Percentiles rank a stretch among this genome's conserved stretches.
These are phyloP conservation scores for Fusarium equiseti DNA, from an alignment of 2,329 filamentous ascomycete species.

Conservation along the genomic window DNA sequence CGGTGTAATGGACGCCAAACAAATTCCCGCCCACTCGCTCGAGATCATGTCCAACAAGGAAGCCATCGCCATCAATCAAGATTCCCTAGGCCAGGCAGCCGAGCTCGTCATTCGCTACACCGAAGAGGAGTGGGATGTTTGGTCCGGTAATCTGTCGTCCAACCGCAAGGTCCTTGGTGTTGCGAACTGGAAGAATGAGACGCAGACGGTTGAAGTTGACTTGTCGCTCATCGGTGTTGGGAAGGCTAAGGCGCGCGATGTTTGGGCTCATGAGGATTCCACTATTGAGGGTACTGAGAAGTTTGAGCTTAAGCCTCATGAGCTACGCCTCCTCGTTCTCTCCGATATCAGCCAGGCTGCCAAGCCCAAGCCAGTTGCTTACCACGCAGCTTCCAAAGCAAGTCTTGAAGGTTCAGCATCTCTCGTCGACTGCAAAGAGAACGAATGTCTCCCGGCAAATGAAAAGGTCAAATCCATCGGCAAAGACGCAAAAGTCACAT, in stretches of 20 bases:
- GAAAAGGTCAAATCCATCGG: conserved; percentile 58
- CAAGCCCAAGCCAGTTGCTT: conserved; percentile 46
- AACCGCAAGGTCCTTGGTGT: conserved; percentile 59
- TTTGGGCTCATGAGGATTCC: conserved; percentile 55
- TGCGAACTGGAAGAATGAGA: conserved; percentile 63
- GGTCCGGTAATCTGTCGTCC: conserved; percentile 61
- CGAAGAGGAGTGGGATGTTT: conserved; percentile 63
- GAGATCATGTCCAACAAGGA: conserved; percentile 63
- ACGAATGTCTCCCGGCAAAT: conserved; percentile 58
- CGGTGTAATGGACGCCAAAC: conserved; percentile 54
- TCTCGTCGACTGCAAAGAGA: conserved; percentile 51
- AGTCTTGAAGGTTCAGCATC: conserved; percentile 52
- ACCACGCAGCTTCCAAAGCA: conserved; percentile 57
- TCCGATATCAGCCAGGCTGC: conserved; percentile 49
- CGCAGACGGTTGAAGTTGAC: conserved; percentile 57
- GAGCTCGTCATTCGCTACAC: conserved; percentile 62
- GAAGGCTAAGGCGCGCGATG: conserved; percentile 54
- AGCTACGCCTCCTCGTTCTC: conserved; percentile 56
- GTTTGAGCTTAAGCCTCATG: conserved; percentile 53
- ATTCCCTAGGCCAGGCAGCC: conserved; percentile 63
- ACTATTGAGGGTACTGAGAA: conserved; percentile 50
- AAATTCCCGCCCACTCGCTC: conserved; percentile 56
- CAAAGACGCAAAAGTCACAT: conserved; percentile 51
- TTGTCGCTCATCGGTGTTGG: conserved; percentile 56
- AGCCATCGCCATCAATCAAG: conserved; percentile 70